Conservation (phyloP, 257 asterid genomes). For the Ocimum tenuiflorum region DNA sequence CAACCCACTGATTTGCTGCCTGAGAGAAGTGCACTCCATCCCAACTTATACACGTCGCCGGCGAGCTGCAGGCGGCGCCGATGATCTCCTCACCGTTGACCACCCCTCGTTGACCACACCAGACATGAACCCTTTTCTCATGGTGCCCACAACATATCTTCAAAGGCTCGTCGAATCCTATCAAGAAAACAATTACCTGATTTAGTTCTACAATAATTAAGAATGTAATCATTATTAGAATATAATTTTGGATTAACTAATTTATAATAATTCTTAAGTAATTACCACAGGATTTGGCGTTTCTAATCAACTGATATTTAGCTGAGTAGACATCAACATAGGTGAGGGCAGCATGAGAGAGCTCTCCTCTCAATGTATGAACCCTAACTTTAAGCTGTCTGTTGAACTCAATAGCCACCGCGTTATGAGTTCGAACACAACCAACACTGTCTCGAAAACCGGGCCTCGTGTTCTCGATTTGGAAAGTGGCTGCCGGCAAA, state of each 20-base stretch:
- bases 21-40: conserved; percentile 39
- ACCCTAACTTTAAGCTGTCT: conserved; percentile 32
- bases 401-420: conserved; percentile 35
- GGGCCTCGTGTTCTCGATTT: conserved; percentile 12
- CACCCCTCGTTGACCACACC: conserved; percentile 37
- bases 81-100: conserved; percentile 28
- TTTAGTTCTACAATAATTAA: too few species aligned
- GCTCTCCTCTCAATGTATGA: conserved; percentile 24
- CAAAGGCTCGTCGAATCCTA: conserved; percentile 38
- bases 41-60: conserved; percentile 36
- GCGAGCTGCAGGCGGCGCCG: conserved; percentile 35
- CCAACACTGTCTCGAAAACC: conserved; percentile 34
- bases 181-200: too few species aligned
- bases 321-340: conserved; percentile 44
- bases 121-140: conserved; percentile 17
- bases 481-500: conserved; percentile 25
- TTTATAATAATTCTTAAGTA: too few species aligned
- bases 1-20: conserved; percentile 47
- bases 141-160: conserved; percentile 43
- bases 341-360: conserved; percentile 29
- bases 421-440: conserved; percentile 31
- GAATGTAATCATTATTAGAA: too few species aligned
- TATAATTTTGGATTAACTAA: too few species aligned
- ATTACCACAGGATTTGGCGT: conserved; percentile 30
- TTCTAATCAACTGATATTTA: conserved; percentile 34